These are phyloP conservation scores for Medicago truncatula DNA, from an alignment of 306 rosid genomes.

Conservation along the genomic window MtrunA17r5.0-ANR NC_053047.1:3150001-3150500, in stretches of 20 bases:
- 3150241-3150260: neutral
- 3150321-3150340: neutral
- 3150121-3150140: neutral
- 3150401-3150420: too few relatives aligned
- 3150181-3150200: neutral
- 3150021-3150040: neutral
- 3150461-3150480: too few relatives aligned
- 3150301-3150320: conserved; percentile 44
- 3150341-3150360: too few relatives aligned
- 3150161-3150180: neutral
- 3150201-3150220: neutral
- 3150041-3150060: conserved; percentile 14
- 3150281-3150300: neutral
- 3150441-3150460: too few relatives aligned
- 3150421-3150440: too few relatives aligned
- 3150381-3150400: too few relatives aligned
- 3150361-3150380: too few relatives aligned
- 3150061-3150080: conserved; percentile 1
- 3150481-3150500: too few relatives aligned
- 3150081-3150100: neutral
- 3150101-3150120: neutral
- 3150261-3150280: conserved; percentile 45
- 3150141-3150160: conserved; percentile 34
- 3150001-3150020: conserved; percentile 13
- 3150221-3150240: neutral